phyloP scores from a whole-genome alignment of 1,139 yeast species.

The Sugiyamaella japonica region DNA sequence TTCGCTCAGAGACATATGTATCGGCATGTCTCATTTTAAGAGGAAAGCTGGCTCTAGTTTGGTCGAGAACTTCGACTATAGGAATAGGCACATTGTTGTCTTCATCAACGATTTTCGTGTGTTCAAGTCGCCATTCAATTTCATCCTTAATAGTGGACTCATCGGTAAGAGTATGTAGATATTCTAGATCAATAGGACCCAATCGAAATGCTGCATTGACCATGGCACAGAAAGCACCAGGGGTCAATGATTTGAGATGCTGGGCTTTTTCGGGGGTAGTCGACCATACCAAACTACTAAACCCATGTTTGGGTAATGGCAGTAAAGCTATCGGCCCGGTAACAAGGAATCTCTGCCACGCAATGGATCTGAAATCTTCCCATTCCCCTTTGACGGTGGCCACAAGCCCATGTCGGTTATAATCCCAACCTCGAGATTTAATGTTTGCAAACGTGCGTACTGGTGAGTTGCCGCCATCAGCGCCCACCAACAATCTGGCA shows the following conservation, averaged over 20 bases:
- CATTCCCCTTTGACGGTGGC: slow-evolving; percentile 77
- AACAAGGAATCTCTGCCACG: slow-evolving; percentile 92
- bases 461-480: slow-evolving; percentile 95
- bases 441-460: slow-evolving; percentile 81
- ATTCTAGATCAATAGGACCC: slow-evolving; percentile 74
- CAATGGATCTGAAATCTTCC: slow-evolving; percentile 67
- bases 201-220: slow-evolving; percentile 85
- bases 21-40: slow-evolving; percentile 88
- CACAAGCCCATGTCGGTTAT: slow-evolving; percentile 85
- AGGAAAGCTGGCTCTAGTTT: slow-evolving; percentile 86
- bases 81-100: slow-evolving; percentile 65
- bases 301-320: slow-evolving; percentile 74
- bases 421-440: slow-evolving; percentile 89
- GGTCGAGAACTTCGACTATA: slow-evolving; percentile 56
- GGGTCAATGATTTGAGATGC: slow-evolving; percentile 57
- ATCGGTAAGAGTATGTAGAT: slow-evolving; percentile 56
- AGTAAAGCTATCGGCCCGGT: slow-evolving; percentile 92
- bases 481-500: slow-evolving; percentile 82
- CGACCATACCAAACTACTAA: slow-evolving; percentile 93
- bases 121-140: slow-evolving; percentile 66
- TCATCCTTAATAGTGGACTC: slow-evolving; percentile 43
- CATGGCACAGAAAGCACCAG: slow-evolving; percentile 63
- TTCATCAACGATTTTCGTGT: slow-evolving; percentile 44
- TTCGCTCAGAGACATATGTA: slow-evolving; percentile 75
- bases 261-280: slow-evolving; percentile 75